Conservation (phyloP, 176 grass and related monocot species). For the Phragmites australis region DNA sequence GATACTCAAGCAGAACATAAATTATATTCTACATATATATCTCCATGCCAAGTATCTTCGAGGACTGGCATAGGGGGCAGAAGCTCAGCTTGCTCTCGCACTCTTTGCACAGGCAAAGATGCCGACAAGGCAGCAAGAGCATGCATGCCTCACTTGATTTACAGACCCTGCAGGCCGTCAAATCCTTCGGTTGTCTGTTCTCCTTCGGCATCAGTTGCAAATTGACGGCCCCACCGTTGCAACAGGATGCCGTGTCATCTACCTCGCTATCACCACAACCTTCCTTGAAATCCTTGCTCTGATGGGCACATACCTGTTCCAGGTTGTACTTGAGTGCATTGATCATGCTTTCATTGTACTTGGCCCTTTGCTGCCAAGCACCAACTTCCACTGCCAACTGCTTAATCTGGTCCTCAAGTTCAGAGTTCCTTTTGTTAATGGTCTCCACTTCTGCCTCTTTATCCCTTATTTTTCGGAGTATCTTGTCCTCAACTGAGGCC, state of each 20-base stretch:
- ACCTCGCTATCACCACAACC: slow-evolving; percentile 97
- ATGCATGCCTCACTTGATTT: slow-evolving; percentile 83
- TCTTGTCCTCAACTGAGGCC: slow-evolving; percentile 87
- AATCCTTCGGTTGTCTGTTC: slow-evolving; percentile 58
- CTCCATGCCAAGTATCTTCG: slow-evolving; percentile 98
- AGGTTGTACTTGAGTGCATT: slow-evolving; percentile 91
- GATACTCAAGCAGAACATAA: slow-evolving; percentile 52
- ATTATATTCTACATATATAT: slow-evolving; percentile 81
- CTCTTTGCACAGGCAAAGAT: slow-evolving; percentile 96
- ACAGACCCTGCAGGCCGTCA: slow-evolving; percentile 73
- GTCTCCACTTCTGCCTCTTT: slow-evolving; percentile 85
- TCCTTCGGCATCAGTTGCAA: slow-evolving; percentile 69
- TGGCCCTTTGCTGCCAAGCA: slow-evolving; percentile 94
- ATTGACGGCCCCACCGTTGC: slow-evolving; percentile 62
- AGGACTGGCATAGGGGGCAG: slow-evolving; percentile 87
- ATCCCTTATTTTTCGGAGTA: slow-evolving; percentile 78
- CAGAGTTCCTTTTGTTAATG: slow-evolving; percentile 82
- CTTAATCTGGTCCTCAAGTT: slow-evolving; percentile 94
- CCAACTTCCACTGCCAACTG: slow-evolving; percentile 80
- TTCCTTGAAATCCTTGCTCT: slow-evolving; percentile 92
- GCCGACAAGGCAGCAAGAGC: slow-evolving; percentile 92
- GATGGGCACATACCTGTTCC: slow-evolving; percentile 88
- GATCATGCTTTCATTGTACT: slow-evolving; percentile 98
- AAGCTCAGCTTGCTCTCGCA: slow-evolving; percentile 94
- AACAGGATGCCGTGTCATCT: slow-evolving; percentile 89